phyloP scores from a whole-genome alignment of 345 rosid genomes.

The Iberis pinnata region DNA sequence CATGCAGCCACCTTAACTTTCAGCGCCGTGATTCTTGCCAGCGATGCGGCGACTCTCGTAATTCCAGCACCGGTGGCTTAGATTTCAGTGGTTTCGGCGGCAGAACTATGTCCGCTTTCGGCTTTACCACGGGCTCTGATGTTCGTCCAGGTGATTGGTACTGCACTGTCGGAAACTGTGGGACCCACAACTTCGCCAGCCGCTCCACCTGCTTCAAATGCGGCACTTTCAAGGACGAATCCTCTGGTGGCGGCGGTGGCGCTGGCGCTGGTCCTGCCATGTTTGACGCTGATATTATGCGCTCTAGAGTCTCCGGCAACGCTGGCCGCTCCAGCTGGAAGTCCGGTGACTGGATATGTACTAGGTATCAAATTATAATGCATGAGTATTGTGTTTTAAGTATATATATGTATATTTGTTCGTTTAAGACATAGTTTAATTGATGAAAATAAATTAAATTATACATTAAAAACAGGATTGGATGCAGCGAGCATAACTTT shows the following conservation, averaged over 20 bases:
- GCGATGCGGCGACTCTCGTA: conserved; percentile 53
- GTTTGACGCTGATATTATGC: conserved; percentile 39
- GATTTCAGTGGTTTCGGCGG: conserved; percentile 46
- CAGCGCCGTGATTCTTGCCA: conserved; percentile 83
- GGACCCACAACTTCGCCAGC: conserved; percentile 87
- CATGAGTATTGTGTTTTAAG: not conserved
- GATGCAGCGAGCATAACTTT: conserved; percentile 84
- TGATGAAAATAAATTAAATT: not conserved
- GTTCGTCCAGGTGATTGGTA: conserved; percentile 98
- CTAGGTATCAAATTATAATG: conserved; percentile 38
- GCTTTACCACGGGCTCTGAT: conserved; percentile 72
- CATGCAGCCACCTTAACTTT: conserved; percentile 79
- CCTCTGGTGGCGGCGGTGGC: conserved; percentile 29
- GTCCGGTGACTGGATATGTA: conserved; percentile 89
- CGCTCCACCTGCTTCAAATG: conserved; percentile 92
- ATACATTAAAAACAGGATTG: conserved; percentile 36
- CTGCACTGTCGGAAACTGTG: conserved; percentile 75
- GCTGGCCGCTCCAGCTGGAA: conserved; percentile 73
- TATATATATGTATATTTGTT: too few species aligned
- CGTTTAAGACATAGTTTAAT: not conserved
- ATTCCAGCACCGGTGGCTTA: conserved; percentile 41
- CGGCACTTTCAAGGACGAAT: conserved; percentile 66
- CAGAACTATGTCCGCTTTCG: conserved; percentile 51
- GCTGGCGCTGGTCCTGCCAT: conserved; percentile 16
- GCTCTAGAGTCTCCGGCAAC: conserved; percentile 43